These are phyloP conservation scores for Colletotrichum sublineola DNA, from an alignment of 2,329 filamentous ascomycete species.

Conservation along the genomic window DNA sequence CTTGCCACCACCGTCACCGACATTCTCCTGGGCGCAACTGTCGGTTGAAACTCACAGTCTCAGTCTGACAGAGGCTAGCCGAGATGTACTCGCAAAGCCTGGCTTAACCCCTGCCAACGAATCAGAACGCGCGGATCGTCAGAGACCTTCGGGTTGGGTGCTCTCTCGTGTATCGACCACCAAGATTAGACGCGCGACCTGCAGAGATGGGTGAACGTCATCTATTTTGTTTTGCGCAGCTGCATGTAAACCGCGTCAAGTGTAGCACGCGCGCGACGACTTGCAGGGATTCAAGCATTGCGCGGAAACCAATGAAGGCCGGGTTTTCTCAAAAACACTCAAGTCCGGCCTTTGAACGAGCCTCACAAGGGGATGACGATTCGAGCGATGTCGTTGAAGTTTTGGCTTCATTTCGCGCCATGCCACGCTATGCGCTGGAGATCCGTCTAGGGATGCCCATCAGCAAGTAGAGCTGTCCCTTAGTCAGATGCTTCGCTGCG, in stretches of 20 bases:
- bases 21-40: slow-evolving; percentile 29
- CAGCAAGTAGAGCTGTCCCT: slow-evolving; percentile 9
- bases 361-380: not conserved
- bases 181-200: slow-evolving; percentile 8
- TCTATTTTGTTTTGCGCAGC: slow-evolving; percentile 27
- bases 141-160: slow-evolving; percentile 3
- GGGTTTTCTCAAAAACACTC: not conserved
- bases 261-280: slow-evolving; percentile 21
- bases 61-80: slow-evolving; percentile 19
- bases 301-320: slow-evolving; percentile 17
- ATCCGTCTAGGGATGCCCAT: slow-evolving; percentile 34
- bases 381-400: slow-evolving; percentile 1
- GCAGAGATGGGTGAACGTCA: slow-evolving; percentile 29
- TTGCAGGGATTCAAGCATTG: slow-evolving; percentile 10
- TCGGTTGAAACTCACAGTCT: slow-evolving; percentile 23
- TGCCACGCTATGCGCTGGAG: slow-evolving; percentile 18
- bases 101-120: slow-evolving; percentile 12
- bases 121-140: slow-evolving; percentile 5
- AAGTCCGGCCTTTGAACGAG: not conserved
- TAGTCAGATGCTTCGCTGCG: slow-evolving; percentile 4
- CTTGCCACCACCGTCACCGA: slow-evolving; percentile 20
- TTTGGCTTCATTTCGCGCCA: slow-evolving; percentile 20
- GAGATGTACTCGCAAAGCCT: slow-evolving; percentile 13
- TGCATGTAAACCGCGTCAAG: slow-evolving; percentile 21
- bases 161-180: slow-evolving; percentile 3